Conservation (phyloP, 2,329 filamentous ascomycete species). For the Colletotrichum zoysiae region DNA sequence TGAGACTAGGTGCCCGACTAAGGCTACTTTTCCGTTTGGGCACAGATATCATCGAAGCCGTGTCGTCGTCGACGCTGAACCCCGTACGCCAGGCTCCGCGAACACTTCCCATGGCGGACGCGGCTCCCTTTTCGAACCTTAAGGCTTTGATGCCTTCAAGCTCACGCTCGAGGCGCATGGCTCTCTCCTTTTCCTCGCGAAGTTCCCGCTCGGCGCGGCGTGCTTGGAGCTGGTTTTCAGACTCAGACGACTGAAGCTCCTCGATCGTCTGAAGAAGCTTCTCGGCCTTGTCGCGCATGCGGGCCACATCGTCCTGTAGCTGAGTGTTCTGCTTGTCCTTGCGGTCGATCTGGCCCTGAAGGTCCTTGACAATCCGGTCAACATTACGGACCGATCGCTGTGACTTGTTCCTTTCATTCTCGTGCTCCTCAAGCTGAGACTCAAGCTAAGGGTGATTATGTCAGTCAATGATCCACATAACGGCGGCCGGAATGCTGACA, state of each 20-base stretch:
- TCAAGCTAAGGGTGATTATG: slow-evolving; percentile 75
- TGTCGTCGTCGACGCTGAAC: slow-evolving; percentile 56
- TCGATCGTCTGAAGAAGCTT: slow-evolving; percentile 92
- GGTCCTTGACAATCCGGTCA: slow-evolving; percentile 92
- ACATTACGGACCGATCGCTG: slow-evolving; percentile 91
- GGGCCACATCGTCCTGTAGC: slow-evolving; percentile 84
- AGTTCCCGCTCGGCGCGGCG: slow-evolving; percentile 91
- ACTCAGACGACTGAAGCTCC: slow-evolving; percentile 91
- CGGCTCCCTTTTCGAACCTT: slow-evolving; percentile 70
- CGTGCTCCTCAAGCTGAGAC: slow-evolving; percentile 84
- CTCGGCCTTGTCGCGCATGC: slow-evolving; percentile 90
- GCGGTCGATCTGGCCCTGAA: slow-evolving; percentile 91
- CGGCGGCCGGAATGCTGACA: slow-evolving; percentile 49
- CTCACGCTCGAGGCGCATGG: slow-evolving; percentile 85
- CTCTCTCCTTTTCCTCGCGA: slow-evolving; percentile 88
- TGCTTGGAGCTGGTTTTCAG: slow-evolving; percentile 81
- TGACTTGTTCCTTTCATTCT: slow-evolving; percentile 81
- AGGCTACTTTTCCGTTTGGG: slow-evolving; percentile 76
- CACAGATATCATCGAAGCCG: slow-evolving; percentile 61
- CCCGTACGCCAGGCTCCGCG: slow-evolving; percentile 50
- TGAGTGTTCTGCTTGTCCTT: slow-evolving; percentile 89
- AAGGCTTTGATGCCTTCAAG: slow-evolving; percentile 86
- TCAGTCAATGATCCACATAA: slow-evolving; percentile 45
- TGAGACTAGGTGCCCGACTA: slow-evolving; percentile 74
- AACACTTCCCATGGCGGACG: slow-evolving; percentile 50